A percentile compares a stretch with the other conserved stretches of the same genome.
Conservation (phyloP, 805 yeast genomes). For the Lipomyces starkeyi region DNA sequence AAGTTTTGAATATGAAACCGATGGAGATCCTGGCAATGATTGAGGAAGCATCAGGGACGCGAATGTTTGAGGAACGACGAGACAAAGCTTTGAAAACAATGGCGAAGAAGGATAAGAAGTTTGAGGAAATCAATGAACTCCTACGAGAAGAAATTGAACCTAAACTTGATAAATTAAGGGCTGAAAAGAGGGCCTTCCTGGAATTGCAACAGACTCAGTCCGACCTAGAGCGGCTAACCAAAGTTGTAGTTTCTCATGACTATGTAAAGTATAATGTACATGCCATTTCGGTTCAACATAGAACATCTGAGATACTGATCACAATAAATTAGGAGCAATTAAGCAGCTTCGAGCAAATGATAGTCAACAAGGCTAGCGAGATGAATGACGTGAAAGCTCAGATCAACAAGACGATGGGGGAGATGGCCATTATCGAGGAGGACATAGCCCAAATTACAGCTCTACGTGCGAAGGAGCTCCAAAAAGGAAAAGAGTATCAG, state of each 20-base stretch:
- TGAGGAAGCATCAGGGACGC: conserved; percentile 98
- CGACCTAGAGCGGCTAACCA: conserved; percentile 74
- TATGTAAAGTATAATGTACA: conserved; percentile 53
- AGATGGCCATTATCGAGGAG: conserved; percentile 62
- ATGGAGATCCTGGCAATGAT: conserved; percentile 85
- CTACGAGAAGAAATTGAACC: conserved; percentile 92
- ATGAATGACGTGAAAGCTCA: conserved; percentile 15
- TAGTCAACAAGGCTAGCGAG: conserved; percentile 20
- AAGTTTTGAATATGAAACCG: conserved; percentile 95
- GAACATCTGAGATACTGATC: background rate
- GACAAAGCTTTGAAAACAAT: conserved; percentile 91
- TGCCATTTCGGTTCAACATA: background rate
- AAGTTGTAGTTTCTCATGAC: conserved; percentile 79
- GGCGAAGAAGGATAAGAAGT: conserved; percentile 85
- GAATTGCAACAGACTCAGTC: conserved; percentile 87
- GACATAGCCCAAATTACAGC: conserved; percentile 63
- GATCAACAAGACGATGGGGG: conserved; percentile 45
- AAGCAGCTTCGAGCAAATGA: conserved; percentile 18
- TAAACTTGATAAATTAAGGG: conserved; percentile 76
- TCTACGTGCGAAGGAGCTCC: conserved; percentile 62
- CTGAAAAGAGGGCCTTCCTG: conserved; percentile 79
- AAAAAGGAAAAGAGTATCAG: conserved; percentile 64
- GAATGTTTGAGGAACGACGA: conserved; percentile 91
- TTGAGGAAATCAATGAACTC: conserved; percentile 74
- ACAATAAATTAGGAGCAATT: conserved; percentile 19